Evolutionary conservation across 2,329 filamentous ascomycete species (phyloP).

Genomic region (Trichoderma afroharzianum): DNA sequence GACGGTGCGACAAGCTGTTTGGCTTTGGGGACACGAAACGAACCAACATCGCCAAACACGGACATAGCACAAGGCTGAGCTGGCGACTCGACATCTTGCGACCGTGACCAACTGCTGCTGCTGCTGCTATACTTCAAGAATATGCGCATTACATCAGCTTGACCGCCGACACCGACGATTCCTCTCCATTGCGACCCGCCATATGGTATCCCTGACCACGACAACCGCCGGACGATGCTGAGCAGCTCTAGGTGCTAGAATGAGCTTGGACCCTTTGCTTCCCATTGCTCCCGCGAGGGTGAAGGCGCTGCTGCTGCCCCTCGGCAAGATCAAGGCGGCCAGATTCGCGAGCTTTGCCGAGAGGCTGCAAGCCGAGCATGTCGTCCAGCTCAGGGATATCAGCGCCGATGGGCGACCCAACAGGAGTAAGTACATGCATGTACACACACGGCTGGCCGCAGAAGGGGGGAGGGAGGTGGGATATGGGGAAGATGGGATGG

Average conservation of each 20-base stretch:
- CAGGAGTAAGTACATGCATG: conserved; percentile 61
- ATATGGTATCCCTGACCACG: not conserved
- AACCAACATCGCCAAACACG: not conserved
- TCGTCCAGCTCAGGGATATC: conserved; percentile 81
- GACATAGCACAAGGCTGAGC: not conserved
- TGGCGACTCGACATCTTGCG: not conserved
- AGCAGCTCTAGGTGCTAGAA: conserved; percentile 52
- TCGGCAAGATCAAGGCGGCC: conserved; percentile 79
- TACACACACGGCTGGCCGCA: not conserved
- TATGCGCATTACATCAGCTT: conserved; percentile 1
- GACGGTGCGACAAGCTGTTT: conserved; percentile 17
- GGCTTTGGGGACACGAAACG: not conserved
- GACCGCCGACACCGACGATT: not conserved
- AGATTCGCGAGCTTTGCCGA: conserved; percentile 77
- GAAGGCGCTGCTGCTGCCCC: conserved; percentile 79
- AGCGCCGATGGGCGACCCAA: conserved; percentile 80
- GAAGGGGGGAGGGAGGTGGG: not conserved
- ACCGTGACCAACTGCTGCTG: not conserved
- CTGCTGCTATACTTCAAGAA: not conserved
- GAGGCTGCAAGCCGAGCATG: conserved; percentile 72
- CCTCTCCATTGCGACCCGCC: not conserved
- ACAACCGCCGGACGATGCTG: conserved; percentile 29
- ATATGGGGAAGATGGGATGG: not conserved
- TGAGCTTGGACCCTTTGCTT: conserved; percentile 85
- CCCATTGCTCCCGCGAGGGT: conserved; percentile 89